phyloP scores from a whole-genome alignment of 108 stramenopile species.

The Skeletonema marinoi region DNA sequence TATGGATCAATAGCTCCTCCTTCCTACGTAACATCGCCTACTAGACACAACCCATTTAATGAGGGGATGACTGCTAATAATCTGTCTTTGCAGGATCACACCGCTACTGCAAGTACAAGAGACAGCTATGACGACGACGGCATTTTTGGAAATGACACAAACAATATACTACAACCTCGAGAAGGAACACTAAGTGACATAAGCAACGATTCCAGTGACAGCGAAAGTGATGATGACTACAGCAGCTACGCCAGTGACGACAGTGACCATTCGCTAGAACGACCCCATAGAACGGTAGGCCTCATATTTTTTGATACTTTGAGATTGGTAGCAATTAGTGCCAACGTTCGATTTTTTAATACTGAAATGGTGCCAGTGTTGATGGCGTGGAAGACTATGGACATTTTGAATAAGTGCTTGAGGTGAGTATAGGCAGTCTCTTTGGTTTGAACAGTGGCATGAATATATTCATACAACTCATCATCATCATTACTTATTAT shows the following conservation, averaged over 20 bases:
- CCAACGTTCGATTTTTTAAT: constrained; percentile 31
- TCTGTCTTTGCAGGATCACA: background rate
- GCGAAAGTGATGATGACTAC: background rate
- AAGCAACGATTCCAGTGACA: background rate
- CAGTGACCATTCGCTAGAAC: constrained; percentile 11
- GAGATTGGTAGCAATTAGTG: constrained; percentile 29
- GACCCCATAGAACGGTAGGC: constrained; percentile 25
- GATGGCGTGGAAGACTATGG: constrained; percentile 25
- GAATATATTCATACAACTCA: background rate
- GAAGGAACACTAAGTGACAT: background rate
- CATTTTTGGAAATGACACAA: background rate
- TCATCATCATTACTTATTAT: background rate
- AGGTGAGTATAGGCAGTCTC: constrained; percentile 25
- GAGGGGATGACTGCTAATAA: background rate
- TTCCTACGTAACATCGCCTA: background rate
- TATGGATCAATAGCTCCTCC: background rate
- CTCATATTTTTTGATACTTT: constrained; percentile 42
- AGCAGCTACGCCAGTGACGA: constrained; percentile 2
- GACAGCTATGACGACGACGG: background rate
- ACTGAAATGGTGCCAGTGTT: constrained; percentile 38
- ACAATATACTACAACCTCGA: background rate
- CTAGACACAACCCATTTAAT: background rate
- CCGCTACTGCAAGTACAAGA: background rate
- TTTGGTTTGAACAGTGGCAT: background rate
- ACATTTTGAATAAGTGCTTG: constrained; percentile 27